phyloP scores from a whole-genome alignment of 306 rosid species.

The Cucumis sativus region DNA sequence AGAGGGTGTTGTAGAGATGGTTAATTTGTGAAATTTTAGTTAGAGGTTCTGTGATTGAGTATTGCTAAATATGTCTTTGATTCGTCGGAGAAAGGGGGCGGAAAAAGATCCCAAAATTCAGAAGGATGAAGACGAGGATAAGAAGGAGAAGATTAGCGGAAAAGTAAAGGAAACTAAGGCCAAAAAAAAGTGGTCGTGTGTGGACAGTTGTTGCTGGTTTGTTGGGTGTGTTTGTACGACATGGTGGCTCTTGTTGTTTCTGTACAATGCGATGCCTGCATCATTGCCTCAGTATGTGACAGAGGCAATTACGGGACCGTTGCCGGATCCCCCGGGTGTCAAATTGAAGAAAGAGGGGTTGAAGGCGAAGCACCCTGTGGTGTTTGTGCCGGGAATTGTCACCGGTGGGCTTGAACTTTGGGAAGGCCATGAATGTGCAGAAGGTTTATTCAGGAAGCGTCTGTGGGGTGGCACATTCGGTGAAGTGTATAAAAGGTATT shows the following conservation, averaged over 20 bases:
- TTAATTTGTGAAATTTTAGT: background rate
- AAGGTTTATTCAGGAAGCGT: constrained; percentile 62
- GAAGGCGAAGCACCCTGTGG: constrained; percentile 61
- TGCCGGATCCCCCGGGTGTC: constrained; percentile 69
- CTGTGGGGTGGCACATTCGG: constrained; percentile 86
- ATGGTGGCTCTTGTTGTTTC: constrained; percentile 64
- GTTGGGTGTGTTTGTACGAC: constrained; percentile 50
- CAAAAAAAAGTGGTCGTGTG: constrained; percentile 50
- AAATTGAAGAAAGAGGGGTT: constrained; percentile 62
- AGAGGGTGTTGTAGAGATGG: background rate
- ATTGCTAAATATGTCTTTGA: constrained; percentile 28
- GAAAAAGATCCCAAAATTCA: constrained; percentile 21
- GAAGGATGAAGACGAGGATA: constrained; percentile 11
- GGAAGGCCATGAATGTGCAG: constrained; percentile 75
- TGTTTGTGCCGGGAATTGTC: constrained; percentile 73
- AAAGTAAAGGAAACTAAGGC: constrained; percentile 9
- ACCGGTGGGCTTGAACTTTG: constrained; percentile 77
- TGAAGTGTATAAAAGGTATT: constrained; percentile 68
- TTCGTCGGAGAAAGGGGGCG: constrained; percentile 47
- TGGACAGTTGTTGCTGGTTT: constrained; percentile 69
- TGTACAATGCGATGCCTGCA: constrained; percentile 57
- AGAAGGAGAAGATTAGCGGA: background rate
- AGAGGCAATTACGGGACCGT: constrained; percentile 58
- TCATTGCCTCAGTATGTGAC: constrained; percentile 70
- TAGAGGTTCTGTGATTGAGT: background rate